phyloP scores from a whole-genome alignment of 805 yeast species.

The Kurtzmaniella fragi region DNA sequence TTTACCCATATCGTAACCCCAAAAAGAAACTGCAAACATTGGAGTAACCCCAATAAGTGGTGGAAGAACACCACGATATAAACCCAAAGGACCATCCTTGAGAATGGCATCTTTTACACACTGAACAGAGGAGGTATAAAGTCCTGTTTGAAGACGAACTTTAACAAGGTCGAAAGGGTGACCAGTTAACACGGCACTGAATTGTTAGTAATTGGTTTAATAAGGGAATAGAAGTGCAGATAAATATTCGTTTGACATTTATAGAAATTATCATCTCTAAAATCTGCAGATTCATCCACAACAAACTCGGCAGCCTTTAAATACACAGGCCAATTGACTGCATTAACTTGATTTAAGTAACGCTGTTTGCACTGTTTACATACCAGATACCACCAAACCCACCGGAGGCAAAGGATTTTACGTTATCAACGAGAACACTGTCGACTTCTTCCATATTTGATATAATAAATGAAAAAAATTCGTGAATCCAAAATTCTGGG shows the following conservation, averaged over 20 bases:
- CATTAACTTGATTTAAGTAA: background rate
- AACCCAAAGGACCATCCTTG: conserved; percentile 73
- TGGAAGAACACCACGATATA: conserved; percentile 91
- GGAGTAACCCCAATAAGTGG: conserved; percentile 97
- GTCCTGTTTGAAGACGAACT: conserved; percentile 85
- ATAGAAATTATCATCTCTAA: no score
- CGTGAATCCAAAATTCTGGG: background rate
- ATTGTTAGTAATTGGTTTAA: conserved; percentile 9
- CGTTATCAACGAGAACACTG: conserved; percentile 60
- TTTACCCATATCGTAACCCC: conserved; percentile 97
- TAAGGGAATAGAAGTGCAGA: no score
- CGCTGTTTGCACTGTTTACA: conserved; percentile 7
- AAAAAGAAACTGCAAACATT: conserved; percentile 95
- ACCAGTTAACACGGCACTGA: conserved; percentile 85
- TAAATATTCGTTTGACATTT: no score
- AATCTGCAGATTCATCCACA: no score
- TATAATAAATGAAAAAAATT: background rate
- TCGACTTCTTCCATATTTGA: conserved; percentile 38
- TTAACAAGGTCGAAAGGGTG: conserved; percentile 95
- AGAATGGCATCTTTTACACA: conserved; percentile 69
- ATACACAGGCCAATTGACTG: background rate
- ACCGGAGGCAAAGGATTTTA: conserved; percentile 85
- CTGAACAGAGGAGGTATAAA: conserved; percentile 54
- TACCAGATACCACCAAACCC: conserved; percentile 88
- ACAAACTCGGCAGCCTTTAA: background rate